Evolutionary conservation across 768 basidiomycete genomes (phyloP).

Genomic region (Asterophora parasitica): DNA sequence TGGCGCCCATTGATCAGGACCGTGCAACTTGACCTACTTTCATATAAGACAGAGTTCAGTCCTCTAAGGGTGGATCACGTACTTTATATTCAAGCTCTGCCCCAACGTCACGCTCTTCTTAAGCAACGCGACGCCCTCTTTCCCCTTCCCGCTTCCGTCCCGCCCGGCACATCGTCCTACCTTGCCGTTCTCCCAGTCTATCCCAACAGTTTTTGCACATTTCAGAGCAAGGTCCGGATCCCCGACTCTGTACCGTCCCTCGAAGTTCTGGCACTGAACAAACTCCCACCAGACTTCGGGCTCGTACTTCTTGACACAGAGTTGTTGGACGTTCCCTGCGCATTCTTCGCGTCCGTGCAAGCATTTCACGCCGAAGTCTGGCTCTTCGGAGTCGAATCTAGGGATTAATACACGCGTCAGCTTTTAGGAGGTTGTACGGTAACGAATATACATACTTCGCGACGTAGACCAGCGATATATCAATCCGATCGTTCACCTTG

Average conservation of each 20-base stretch:
- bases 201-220: constrained; percentile 59
- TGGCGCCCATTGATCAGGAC: constrained; percentile 65
- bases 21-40: constrained; percentile 77
- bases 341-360: constrained; percentile 81
- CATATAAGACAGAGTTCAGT: constrained; percentile 1
- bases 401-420: neutral
- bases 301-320: constrained; percentile 69
- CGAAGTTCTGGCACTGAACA: constrained; percentile 73
- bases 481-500: constrained; percentile 57
- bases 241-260: constrained; percentile 61
- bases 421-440: neutral
- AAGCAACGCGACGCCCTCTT: constrained; percentile 63
- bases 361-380: constrained; percentile 76
- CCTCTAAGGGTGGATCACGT: constrained; percentile 10
- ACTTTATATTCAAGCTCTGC: constrained; percentile 52
- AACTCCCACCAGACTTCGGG: constrained; percentile 77
- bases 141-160: constrained; percentile 56
- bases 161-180: constrained; percentile 56
- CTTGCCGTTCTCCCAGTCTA: constrained; percentile 64
- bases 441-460: constrained; percentile 44
- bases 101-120: constrained; percentile 50
- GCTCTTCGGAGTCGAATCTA: constrained; percentile 61
- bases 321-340: constrained; percentile 82
- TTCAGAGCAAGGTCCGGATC: constrained; percentile 52
- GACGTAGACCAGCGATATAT: constrained; percentile 68